These are phyloP conservation scores for Cystobasidiaceae sp. DNA, from an alignment of 1,284 basidiomycete species.

Conservation along the genomic window DNA sequence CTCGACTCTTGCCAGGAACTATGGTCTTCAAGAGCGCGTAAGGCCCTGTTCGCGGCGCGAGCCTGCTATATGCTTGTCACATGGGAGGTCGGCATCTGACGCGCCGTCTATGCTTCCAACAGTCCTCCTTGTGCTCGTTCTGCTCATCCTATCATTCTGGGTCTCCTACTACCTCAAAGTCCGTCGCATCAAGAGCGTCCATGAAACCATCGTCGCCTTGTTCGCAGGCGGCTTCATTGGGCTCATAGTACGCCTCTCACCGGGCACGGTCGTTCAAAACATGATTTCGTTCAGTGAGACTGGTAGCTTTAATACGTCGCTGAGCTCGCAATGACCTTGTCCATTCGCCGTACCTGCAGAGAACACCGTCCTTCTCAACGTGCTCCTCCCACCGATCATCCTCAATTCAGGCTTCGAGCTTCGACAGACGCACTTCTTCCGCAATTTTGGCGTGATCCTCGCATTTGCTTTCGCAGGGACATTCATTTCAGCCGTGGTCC, in stretches of 20 bases:
- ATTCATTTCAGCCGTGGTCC: slow-evolving; percentile 91
- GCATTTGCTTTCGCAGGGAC: slow-evolving; percentile 95
- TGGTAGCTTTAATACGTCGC: background rate
- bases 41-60: background rate
- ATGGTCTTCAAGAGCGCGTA: slow-evolving; percentile 38
- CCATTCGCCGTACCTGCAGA: slow-evolving; percentile 53
- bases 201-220: slow-evolving; percentile 77
- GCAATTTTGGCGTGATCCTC: slow-evolving; percentile 94
- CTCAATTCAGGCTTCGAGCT: slow-evolving; percentile 96
- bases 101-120: background rate
- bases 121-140: slow-evolving; percentile 67
- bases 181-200: slow-evolving; percentile 87
- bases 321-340: background rate
- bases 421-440: slow-evolving; percentile 94
- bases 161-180: slow-evolving; percentile 98
- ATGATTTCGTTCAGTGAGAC: slow-evolving; percentile 59
- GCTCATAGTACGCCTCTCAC: slow-evolving; percentile 78
- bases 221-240: slow-evolving; percentile 79
- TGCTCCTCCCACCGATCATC: slow-evolving; percentile 95
- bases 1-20: slow-evolving; percentile 29
- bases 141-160: slow-evolving; percentile 89
- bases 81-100: background rate
- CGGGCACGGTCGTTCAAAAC: slow-evolving; percentile 88
- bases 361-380: slow-evolving; percentile 96
- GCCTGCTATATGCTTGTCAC: too few species aligned